Base-by-base conservation (phyloP, 208 protist species). In the Phytomonas francai region DNA sequence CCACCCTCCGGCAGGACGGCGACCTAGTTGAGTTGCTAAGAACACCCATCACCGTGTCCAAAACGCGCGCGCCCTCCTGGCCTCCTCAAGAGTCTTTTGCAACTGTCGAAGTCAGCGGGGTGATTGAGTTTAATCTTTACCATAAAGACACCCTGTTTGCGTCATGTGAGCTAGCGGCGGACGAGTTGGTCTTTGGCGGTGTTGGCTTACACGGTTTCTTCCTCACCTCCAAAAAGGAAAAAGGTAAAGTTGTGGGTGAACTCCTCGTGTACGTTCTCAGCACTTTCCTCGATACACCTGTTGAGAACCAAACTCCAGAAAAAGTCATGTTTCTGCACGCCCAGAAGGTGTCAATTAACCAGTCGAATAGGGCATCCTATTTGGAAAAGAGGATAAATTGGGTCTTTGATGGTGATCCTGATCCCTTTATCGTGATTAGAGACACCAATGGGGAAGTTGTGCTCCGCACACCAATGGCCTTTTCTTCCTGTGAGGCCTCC, bases 1-100 rank as follows among this genome's bases (percentile, higher is more conserved):
- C 91, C 12, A 81, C 65, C 34, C 75, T 80, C 19, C 76, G 81
- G 34, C 62, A 76, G 34, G 80, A 86, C 63, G 78, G 71, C 5
- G 66, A 42, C 11, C 60, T 73, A 39, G 65, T 67, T 12, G 70
- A 77, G 39, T 63, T 93, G 58, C 67, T 95, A 32, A 73, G 88
- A 42, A 92, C 87, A 11, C 79, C 68, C 54, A 78, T 76, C 30
- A 66, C 83, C 7, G 36, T 60, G 36, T 81, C 85, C 29, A 93
- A 93, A 67, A 92, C 90, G 34, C 85, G 85, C 65, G 74, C 76
- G 16, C 90, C 90, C 29, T 75, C 79, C 31, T 95, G 90, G 87
- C 70, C 77, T 6, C 87, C 77, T 7, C 76, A 83, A 33, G 76
- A 67, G 31, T 76, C 77, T 59, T 88, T 84, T 58, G 74, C 75